Base-by-base conservation (phyloP, 163 green algal genomes). In the Chloroidium sp. region DNA sequence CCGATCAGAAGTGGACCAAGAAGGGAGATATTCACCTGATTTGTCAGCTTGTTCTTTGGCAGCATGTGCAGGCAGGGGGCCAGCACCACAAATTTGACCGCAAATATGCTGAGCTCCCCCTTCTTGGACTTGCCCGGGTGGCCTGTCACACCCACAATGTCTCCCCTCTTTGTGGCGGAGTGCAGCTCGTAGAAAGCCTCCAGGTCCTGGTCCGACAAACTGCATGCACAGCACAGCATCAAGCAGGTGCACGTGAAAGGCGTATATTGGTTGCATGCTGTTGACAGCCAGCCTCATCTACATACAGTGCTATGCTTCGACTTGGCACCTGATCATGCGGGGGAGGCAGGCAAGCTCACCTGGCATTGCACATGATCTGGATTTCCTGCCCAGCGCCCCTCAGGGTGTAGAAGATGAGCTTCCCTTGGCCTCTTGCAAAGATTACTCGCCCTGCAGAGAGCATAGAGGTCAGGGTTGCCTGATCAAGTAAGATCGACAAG, bases 51-150 rank as follows among this genome's bases (percentile, higher is more conserved):
- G 79, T 92, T 74, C 74, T 88, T 88, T 4, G 96, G 96, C 58
- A 97, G 92, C 96, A 99, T 99, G 89, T 97, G 96, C 85, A 99
- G 88, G 91, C 96, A 99, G 74, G 96, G 96, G 59, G 95, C 91
- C 69, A 99, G 91, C 78, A 99, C 88, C 64, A 86, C 62, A 76
- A 95, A 62, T 62, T 6, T 78, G 13, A 62, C 13, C 0, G 96
- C 92, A 85, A 99, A 98, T 62, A 99, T 89, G 83, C 86, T 95
- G 62, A 99, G 93, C 91, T 99, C 96, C 62, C 96, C 96, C 80
- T 93, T 93, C 91, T 98, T 98, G 84, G 90, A 96, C 88, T 98
- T 98, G 87, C 96, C 82, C 1, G 95, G 95, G 87, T 90, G 91
- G 69, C 96, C 96, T 62, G 83, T 78, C 62, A 99, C 85, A 57